Percentiles rank a stretch among this genome's conserved stretches.
These are phyloP conservation scores for Gossypium davidsonii DNA, from an alignment of 441 rosid genomes.

Conservation along the genomic window DNA sequence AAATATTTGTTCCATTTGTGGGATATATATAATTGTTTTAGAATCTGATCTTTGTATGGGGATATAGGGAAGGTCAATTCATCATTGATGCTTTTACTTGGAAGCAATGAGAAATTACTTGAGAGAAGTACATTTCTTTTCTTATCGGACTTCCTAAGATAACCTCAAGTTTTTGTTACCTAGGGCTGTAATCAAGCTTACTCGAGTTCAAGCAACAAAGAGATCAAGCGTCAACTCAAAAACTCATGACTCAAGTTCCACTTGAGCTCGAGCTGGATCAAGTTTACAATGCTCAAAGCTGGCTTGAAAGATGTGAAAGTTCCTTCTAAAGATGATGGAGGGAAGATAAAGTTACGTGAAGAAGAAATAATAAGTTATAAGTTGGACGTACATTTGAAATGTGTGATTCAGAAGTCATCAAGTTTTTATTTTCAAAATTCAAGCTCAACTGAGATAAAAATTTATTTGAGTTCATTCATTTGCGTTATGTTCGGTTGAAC, in stretches of 20 bases:
- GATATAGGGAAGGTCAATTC: not conserved
- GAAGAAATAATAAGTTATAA: too few species aligned
- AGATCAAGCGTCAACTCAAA: not conserved
- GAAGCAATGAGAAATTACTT: not conserved
- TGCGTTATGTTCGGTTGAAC: too few species aligned
- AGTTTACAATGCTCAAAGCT: slow-evolving; percentile 44
- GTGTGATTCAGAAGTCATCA: too few species aligned
- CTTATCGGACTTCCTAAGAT: not conserved
- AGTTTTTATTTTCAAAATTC: not conserved
- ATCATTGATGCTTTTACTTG: slow-evolving; percentile 23
- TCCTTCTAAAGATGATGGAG: slow-evolving; percentile 30
- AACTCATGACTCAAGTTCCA: not conserved
- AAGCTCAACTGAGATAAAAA: not conserved
- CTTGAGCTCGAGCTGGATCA: not conserved
- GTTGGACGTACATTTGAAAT: too few species aligned
- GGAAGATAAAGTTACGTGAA: too few species aligned
- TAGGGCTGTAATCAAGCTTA: not conserved
- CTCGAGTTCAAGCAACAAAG: not conserved
- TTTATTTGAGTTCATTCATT: too few species aligned
- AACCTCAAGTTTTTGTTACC: not conserved
- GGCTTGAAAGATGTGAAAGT: slow-evolving; percentile 39
- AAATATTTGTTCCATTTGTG: slow-evolving; percentile 24
- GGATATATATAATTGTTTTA: not conserved
- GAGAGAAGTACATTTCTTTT: slow-evolving; percentile 23
- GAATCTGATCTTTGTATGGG: slow-evolving; percentile 3